phyloP scores from a whole-genome alignment of 805 yeast genomes.

The Candida dendrica region DNA sequence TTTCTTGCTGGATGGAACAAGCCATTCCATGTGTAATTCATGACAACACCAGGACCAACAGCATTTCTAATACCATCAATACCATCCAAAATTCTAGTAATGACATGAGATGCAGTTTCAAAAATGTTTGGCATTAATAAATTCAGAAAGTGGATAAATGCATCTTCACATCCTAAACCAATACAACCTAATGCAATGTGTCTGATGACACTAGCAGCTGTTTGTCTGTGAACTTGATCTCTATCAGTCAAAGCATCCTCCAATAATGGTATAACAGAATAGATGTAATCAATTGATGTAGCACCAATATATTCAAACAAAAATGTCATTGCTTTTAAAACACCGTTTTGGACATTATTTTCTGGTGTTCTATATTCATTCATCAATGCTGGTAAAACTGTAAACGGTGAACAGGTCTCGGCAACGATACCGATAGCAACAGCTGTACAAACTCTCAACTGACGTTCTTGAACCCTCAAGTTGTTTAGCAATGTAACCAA shows the following conservation, averaged over 20 bases:
- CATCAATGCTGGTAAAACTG: conserved; percentile 91
- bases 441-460: conserved; percentile 91
- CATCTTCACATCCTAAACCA: conserved; percentile 73
- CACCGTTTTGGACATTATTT: conserved; percentile 91
- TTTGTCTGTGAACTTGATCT: conserved; percentile 90
- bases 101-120: conserved; percentile 95
- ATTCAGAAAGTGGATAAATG: conserved; percentile 77
- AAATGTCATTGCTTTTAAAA: conserved; percentile 82
- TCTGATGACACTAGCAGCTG: conserved; percentile 82
- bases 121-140: conserved; percentile 80
- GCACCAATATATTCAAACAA: conserved; percentile 89
- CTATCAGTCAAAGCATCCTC: conserved; percentile 89
- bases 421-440: conserved; percentile 98
- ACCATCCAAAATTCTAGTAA: conserved; percentile 71
- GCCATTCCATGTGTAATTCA: conserved; percentile 82
- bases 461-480: conserved; percentile 89
- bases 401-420: conserved; percentile 85
- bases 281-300: conserved; percentile 72
- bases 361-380: conserved; percentile 93
- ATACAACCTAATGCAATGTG: conserved; percentile 75
- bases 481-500: conserved; percentile 77
- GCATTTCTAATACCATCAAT: conserved; percentile 65
- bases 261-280: conserved; percentile 67
- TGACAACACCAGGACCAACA: conserved; percentile 67
- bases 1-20: conserved; percentile 88